Evolutionary conservation across 2,329 filamentous ascomycete species (phyloP).

Genomic region (Colletotrichum tropicicola): DNA sequence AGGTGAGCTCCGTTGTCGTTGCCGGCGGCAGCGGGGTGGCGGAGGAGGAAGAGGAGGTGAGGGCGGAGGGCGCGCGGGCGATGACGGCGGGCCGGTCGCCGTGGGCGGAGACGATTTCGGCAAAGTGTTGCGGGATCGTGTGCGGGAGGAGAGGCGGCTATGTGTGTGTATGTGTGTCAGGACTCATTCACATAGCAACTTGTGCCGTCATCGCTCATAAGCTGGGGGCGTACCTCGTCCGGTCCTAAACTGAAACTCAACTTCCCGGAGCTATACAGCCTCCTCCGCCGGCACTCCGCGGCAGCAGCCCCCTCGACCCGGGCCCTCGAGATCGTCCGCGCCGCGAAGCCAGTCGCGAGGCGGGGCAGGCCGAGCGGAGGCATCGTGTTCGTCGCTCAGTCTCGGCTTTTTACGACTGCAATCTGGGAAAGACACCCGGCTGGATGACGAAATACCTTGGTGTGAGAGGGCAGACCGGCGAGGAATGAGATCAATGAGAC

Average conservation of each 20-base stretch:
- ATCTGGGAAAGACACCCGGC: no score
- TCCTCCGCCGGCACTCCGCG: neutral
- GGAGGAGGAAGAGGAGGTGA: constrained; percentile 30
- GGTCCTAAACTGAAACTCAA: constrained; percentile 15
- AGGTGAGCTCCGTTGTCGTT: constrained; percentile 76
- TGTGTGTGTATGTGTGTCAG: neutral
- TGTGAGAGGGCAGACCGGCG: no score
- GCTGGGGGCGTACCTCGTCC: neutral
- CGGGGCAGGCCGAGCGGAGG: neutral
- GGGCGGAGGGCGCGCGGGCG: constrained; percentile 50
- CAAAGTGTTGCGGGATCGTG: constrained; percentile 79
- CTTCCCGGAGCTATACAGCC: neutral
- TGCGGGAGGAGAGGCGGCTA: constrained; percentile 73
- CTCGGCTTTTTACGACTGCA: neutral
- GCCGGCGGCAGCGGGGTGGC: constrained; percentile 60
- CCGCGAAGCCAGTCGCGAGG: neutral
- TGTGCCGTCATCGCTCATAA: neutral
- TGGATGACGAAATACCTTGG: no score
- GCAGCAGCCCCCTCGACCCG: neutral
- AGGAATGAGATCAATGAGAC: neutral
- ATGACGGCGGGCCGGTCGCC: constrained; percentile 72
- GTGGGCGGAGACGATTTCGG: constrained; percentile 67
- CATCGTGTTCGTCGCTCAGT: neutral
- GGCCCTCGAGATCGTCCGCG: neutral
- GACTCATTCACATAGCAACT: neutral